phyloP scores from a whole-genome alignment of 192 early-diverging fungal genomes.

The Rhizophagus sp. region DNA sequence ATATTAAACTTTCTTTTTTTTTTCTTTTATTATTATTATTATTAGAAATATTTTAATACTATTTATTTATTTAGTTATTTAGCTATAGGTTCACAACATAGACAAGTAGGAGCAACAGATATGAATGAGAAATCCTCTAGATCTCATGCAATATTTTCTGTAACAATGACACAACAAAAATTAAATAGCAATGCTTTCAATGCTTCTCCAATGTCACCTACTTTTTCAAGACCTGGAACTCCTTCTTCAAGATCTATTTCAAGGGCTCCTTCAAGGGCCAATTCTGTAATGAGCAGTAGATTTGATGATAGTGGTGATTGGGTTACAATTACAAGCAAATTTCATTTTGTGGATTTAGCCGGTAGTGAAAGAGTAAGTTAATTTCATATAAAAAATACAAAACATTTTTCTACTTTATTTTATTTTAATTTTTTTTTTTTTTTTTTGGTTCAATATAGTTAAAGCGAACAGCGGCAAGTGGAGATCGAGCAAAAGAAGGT shows the following conservation, averaged over 20 bases:
- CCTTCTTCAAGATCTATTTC: slow-evolving; percentile 22
- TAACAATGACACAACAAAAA: slow-evolving; percentile 80
- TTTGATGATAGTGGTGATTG: slow-evolving; percentile 52
- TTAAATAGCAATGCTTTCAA: slow-evolving; percentile 41
- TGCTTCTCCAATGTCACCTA: slow-evolving; percentile 17
- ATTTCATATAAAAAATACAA: no score
- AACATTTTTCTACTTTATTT: no score
- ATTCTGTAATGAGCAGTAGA: slow-evolving; percentile 13
- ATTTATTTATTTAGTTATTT: slow-evolving; percentile 46
- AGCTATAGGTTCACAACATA: slow-evolving; percentile 68
- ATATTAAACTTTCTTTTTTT: slow-evolving; percentile 8
- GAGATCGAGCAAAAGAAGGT: slow-evolving; percentile 92
- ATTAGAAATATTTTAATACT: background rate
- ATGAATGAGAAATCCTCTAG: slow-evolving; percentile 96
- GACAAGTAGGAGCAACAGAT: slow-evolving; percentile 91
- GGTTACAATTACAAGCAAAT: slow-evolving; percentile 77
- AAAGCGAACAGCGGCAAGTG: slow-evolving; percentile 89
- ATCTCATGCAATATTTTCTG: slow-evolving; percentile 96
- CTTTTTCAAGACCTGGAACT: slow-evolving; percentile 20
- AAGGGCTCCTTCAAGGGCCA: slow-evolving; percentile 15
- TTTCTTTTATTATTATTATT: background rate
- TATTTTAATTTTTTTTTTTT: no score
- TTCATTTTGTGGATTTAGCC: slow-evolving; percentile 98
- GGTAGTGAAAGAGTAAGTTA: slow-evolving; percentile 80
- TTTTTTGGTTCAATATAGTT: slow-evolving; percentile 40